These are phyloP conservation scores for Dothiorella sarmentorum DNA, from an alignment of 2,329 filamentous ascomycete species.

Conservation along the genomic window DNA sequence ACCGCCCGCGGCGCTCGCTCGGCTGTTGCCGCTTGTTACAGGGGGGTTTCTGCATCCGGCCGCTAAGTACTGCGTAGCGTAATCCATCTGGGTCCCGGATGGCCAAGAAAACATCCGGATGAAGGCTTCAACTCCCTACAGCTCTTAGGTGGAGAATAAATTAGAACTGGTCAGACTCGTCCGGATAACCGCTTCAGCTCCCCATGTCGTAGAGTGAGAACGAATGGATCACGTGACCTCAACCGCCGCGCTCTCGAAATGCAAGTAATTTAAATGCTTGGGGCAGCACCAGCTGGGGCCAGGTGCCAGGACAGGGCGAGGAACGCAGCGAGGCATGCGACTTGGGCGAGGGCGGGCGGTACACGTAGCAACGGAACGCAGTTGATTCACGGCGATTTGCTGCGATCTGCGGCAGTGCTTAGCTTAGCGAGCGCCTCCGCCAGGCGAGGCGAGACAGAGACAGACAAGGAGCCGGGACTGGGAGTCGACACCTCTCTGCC, in stretches of 20 bases:
- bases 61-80: too few relatives aligned
- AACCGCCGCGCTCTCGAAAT: too few relatives aligned
- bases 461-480: conserved; percentile 6
- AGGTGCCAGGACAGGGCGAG: background rate
- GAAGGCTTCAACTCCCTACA: too few relatives aligned
- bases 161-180: too few relatives aligned
- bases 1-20: conserved; percentile 1
- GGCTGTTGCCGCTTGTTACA: conserved; percentile 1
- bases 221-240: background rate
- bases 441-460: too few relatives aligned
- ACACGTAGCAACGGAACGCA: conserved; percentile 11
- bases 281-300: background rate
- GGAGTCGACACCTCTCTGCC: conserved; percentile 6
- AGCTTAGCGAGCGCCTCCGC: conserved; percentile 6
- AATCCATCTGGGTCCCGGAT: too few relatives aligned
- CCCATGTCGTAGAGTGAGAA: too few relatives aligned
- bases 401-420: conserved; percentile 7
- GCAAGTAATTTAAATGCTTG: background rate
- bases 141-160: too few relatives aligned
- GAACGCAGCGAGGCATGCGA: background rate
- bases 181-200: too few relatives aligned
- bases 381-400: conserved; percentile 2
- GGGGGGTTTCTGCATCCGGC: too few relatives aligned
- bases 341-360: background rate
- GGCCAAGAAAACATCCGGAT: too few relatives aligned